Conservation (phyloP, 2,329 filamentous ascomycete genomes). For the Fusarium sp. region DNA sequence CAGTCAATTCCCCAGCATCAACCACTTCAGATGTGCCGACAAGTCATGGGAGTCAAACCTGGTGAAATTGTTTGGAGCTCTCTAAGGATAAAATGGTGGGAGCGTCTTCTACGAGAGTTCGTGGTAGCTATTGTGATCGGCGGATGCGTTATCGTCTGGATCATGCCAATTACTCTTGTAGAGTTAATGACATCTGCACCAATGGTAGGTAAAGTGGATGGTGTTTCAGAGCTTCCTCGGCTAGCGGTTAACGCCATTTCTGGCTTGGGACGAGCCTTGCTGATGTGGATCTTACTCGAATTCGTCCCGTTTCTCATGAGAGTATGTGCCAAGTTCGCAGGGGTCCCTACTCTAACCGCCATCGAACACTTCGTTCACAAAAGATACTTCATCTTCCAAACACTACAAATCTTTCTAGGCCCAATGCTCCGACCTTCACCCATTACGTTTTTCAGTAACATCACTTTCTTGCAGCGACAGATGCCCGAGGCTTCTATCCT, state of each 20-base stretch:
- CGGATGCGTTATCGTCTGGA: background rate
- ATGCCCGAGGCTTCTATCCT: accelerated
- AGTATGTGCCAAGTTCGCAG: background rate
- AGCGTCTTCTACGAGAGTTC: background rate
- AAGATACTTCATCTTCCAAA: background rate
- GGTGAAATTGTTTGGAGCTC: background rate
- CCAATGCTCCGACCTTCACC: too few species aligned
- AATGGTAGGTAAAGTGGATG: accelerated
- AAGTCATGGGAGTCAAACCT: background rate
- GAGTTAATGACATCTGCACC: accelerated
- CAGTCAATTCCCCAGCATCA: background rate
- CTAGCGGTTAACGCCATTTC: background rate
- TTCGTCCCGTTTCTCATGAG: background rate
- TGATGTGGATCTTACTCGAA: background rate
- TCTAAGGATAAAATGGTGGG: background rate
- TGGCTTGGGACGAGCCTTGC: background rate
- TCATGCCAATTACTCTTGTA: background rate
- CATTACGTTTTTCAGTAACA: too few species aligned
- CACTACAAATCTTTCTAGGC: background rate
- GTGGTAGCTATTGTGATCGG: accelerated
- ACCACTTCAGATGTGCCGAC: background rate
- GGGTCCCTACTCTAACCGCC: accelerated
- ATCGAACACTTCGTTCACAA: background rate
- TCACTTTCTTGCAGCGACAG: too few species aligned
- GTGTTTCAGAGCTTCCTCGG: background rate